Conservation (phyloP, 2,329 filamentous ascomycete species). For the Fusarium incarnatum region DNA sequence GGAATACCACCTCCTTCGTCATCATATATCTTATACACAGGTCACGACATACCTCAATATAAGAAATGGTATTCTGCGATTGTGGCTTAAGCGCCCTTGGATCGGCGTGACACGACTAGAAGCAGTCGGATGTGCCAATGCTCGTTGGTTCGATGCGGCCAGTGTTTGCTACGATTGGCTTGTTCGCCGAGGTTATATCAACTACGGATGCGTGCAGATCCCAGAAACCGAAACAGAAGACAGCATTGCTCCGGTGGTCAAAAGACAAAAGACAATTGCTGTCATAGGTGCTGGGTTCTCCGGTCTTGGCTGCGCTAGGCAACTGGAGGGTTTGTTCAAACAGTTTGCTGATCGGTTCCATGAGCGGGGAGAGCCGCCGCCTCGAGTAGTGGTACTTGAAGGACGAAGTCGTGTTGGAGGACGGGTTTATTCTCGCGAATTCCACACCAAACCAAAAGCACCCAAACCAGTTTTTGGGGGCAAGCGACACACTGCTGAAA, state of each 20-base stretch:
- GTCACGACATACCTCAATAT: slow-evolving; percentile 97
- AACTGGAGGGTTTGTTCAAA: slow-evolving; percentile 85
- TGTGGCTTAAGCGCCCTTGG: slow-evolving; percentile 90
- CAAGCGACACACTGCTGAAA: slow-evolving; percentile 84
- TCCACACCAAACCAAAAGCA: slow-evolving; percentile 68
- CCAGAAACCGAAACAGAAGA: slow-evolving; percentile 56
- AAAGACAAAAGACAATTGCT: slow-evolving; percentile 78
- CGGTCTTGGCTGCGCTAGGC: slow-evolving; percentile 89
- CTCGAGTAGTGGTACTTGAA: slow-evolving; percentile 84
- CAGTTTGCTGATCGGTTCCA: slow-evolving; percentile 80
- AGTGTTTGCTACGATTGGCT: slow-evolving; percentile 94
- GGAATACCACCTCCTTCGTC: slow-evolving; percentile 83
- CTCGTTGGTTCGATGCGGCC: slow-evolving; percentile 88
- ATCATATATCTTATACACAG: slow-evolving; percentile 86
- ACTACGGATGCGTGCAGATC: slow-evolving; percentile 89
- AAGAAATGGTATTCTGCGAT: slow-evolving; percentile 88
- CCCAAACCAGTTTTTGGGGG: slow-evolving; percentile 65
- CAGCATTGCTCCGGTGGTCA: slow-evolving; percentile 52
- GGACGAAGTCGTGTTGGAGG: slow-evolving; percentile 89
- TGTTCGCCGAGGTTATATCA: slow-evolving; percentile 90
- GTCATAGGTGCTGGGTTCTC: slow-evolving; percentile 96
- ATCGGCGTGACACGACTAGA: slow-evolving; percentile 84
- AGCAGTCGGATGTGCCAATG: slow-evolving; percentile 89
- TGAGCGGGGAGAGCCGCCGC: slow-evolving; percentile 73
- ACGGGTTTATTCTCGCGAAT: slow-evolving; percentile 85